A percentile compares a stretch with the other conserved stretches of the same genome.
These are phyloP conservation scores for Diospyros lotus DNA, from an alignment of 148 eudicot species.

Conservation along the genomic window DNA sequence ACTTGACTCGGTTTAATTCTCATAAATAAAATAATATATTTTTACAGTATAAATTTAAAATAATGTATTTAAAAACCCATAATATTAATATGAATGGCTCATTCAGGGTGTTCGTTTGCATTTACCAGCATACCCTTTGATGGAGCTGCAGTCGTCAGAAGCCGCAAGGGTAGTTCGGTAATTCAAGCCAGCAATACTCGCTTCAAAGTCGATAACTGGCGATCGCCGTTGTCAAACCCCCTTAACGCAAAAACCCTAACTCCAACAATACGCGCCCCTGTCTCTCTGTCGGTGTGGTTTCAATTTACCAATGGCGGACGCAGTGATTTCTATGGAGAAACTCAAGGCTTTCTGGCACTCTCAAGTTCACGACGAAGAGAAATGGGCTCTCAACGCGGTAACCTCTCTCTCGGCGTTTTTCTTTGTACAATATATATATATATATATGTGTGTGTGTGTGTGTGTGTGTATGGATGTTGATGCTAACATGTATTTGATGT, in stretches of 20 bases:
- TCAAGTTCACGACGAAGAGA: slow-evolving; percentile 33
- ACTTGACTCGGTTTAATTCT: too few relatives aligned
- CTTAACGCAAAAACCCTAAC: slow-evolving; percentile 12
- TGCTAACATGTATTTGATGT: too few relatives aligned
- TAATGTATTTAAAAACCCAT: too few relatives aligned
- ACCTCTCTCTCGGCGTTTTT: neutral
- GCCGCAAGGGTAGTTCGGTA: neutral
- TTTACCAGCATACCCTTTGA: too few relatives aligned
- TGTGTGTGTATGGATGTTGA: neutral
- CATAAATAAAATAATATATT: too few relatives aligned
- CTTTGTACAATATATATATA: neutral
- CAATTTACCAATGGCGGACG: slow-evolving; percentile 26
- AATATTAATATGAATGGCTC: too few relatives aligned
- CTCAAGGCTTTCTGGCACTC: slow-evolving; percentile 39
- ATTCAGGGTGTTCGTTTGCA: too few relatives aligned
- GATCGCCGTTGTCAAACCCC: neutral
- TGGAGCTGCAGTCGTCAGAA: neutral
- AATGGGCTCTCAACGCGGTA: slow-evolving; percentile 45
- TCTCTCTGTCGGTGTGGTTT: neutral
- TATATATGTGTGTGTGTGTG: neutral
- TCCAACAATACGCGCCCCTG: neutral
- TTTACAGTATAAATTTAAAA: too few relatives aligned
- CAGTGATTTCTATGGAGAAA: slow-evolving; percentile 28
- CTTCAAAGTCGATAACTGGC: neutral
- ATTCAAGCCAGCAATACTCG: neutral